Base-by-base conservation (phyloP, 2,329 filamentous ascomycete genomes). In the Alternaria alternata region DNA sequence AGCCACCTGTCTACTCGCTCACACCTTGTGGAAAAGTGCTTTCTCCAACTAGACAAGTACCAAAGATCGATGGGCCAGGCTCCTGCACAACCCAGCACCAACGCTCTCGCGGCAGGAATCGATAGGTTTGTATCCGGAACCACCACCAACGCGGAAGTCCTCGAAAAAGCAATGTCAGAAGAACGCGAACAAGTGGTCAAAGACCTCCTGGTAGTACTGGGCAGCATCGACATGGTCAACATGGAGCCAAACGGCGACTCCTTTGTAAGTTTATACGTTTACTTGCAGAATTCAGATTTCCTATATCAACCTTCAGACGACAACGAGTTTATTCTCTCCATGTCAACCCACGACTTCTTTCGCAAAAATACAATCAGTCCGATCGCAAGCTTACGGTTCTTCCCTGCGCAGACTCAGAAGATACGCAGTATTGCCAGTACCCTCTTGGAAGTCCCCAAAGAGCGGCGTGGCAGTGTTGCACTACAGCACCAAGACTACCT, bases 1-100 rank as follows among this genome's bases (percentile, higher is more conserved):
- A 94, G 90, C 6, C 90, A 93, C 70, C 82, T 97, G 9, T 89
- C 89, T 3, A 96, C 92, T 0, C 86, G 93, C 24, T 94, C 91
- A 0, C 94, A 93, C 75, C 88, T 94, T 57, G 92, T 96, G 0
- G 92, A 96, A 75, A 90, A 93, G 65, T 96, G 94, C 79, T 92
- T 92, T 77, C 89, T 88, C 68, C 83, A 95, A 1, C 87, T 89
- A 38, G 91, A 93, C 54, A 86, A 88, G 1, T 87, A 89, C 68
- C 67, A 66, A 20, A 69, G 67, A n/a, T 62, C 63, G 20, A 79
- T 86, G 42, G 75, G 81, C 18, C 80, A 84, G 59, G 79, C 82
- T 59, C 77, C 81, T 7, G 69, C 80, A 42, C 75, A 78, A 47
- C 71, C 67, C 53, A 70, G 70, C 2, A 65, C 71, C 4, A 65